Percentiles rank a stretch among this genome's conserved stretches.
Conservation (phyloP, 169 alveolate genomes). For the Besnoitia besnoiti region DNA sequence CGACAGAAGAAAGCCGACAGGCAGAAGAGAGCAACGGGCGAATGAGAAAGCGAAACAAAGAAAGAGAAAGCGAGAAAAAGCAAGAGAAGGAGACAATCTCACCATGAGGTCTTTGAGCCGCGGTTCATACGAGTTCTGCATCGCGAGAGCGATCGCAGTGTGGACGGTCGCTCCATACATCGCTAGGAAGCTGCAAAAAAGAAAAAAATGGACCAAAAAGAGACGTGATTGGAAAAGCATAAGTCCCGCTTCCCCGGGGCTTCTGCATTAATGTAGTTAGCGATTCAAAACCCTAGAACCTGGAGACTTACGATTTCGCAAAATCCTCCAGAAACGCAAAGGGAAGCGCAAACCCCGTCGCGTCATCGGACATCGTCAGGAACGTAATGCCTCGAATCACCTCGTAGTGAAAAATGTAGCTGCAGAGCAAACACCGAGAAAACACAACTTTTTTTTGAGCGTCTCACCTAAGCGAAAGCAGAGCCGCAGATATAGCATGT, state of each 20-base stretch:
- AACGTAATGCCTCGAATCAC: constrained; percentile 49
- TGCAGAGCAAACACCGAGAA: not conserved
- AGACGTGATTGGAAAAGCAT: not conserved
- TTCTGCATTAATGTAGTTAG: too few relatives aligned
- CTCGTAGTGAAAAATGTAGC: constrained; percentile 51
- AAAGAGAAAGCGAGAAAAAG: not conserved
- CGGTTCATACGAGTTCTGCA: constrained; percentile 14
- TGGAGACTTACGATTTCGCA: constrained; percentile 38
- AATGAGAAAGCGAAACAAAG: too few relatives aligned
- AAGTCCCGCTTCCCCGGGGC: too few relatives aligned
- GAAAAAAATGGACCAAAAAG: not conserved
- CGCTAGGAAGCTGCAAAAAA: not conserved
- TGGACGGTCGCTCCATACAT: not conserved
- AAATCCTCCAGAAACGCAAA: constrained; percentile 57
- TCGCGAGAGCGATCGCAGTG: constrained; percentile 5
- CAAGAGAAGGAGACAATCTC: not conserved
- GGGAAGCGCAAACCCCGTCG: constrained; percentile 62
- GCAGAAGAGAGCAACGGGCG: not conserved
- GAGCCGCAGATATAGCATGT: too few relatives aligned
- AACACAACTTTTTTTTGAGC: not conserved
- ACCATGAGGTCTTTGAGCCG: not conserved
- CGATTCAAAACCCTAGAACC: too few relatives aligned
- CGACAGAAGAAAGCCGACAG: not conserved
- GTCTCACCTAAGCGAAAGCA: not conserved
- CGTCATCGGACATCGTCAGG: constrained; percentile 62